Evolutionary conservation across 805 yeast genomes (phyloP), one percentile per base, ranked within the genome.

Genomic region (Kodamaea leandrae): DNA sequence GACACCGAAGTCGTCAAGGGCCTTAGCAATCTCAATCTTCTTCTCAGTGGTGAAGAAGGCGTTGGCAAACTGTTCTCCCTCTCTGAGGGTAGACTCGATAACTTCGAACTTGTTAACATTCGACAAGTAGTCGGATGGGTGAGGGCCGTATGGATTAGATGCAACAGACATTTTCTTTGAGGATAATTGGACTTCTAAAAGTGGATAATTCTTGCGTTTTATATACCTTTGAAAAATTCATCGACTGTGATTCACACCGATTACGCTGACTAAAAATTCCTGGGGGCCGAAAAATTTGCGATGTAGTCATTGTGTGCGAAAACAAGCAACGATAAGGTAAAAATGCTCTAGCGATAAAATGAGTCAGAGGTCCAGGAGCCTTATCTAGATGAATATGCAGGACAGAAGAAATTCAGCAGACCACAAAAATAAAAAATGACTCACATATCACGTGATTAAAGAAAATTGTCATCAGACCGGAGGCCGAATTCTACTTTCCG

Each of bases 51-150:
- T 72, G 74, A 91, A 91, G 68, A 91, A 93, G 3, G 99, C 96
- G 60, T 91, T 91, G 58, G 98, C 97, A 61, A 91, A 91, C 68
- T 91, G 99, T 70, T 91, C 99, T 64, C 99, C 99, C 71, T 91
- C 99, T 72, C 99, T 81, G 44, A 91, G 75, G 4, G 99, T 91
- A 25, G 96, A 86, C 71, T 91, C 99, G 60, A 91, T 91, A 57
- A 91, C 66, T 74, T 91, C 89, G 71, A 90, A 91, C 52, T 78
- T 81, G 50, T 83, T 74, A 25, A 91, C 98, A 61, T 91, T 91
- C 20, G 96, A 87, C 45, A 91, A 68, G 63, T 70, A 90, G 71
- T 91, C 99, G 39, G 87, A 80, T 43, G 98, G 97, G 62, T 91
- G 86, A 53, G 96, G 95, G 13, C 96, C 99, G 58, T 91, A 91